phyloP scores from a whole-genome alignment of 1,284 basidiomycete species.

The Violaceomyces palustris region DNA sequence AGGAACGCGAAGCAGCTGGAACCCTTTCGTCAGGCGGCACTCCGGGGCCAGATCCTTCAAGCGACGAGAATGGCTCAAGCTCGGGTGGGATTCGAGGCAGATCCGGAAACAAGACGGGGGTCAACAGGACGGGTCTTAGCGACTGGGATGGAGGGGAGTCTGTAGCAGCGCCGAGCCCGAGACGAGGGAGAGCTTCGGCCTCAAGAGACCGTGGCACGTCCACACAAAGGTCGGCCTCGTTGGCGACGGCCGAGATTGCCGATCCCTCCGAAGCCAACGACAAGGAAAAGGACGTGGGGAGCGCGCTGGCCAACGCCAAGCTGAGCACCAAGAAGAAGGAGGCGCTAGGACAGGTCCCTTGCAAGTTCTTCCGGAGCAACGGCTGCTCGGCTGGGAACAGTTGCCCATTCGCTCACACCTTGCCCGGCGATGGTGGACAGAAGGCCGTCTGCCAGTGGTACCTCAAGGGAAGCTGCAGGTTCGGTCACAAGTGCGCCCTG shows the following conservation, averaged over 20 bases:
- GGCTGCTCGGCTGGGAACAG: constrained; percentile 80
- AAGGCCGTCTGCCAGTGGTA: constrained; percentile 94
- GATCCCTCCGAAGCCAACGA: constrained; percentile 12
- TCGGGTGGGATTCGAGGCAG: constrained; percentile 6
- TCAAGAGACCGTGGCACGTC: constrained; percentile 14
- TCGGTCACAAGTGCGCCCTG: constrained; percentile 80
- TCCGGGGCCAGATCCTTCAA: background rate
- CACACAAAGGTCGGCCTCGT: constrained; percentile 1
- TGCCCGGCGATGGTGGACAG: constrained; percentile 51
- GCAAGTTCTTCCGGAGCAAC: constrained; percentile 82
- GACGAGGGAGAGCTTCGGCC: too few relatives aligned
- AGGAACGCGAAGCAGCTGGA: constrained; percentile 17
- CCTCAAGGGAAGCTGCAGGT: constrained; percentile 84
- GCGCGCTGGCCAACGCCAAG: constrained; percentile 47
- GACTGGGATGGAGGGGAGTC: constrained; percentile 6
- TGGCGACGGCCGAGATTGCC: too few relatives aligned
- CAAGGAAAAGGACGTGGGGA: constrained; percentile 38
- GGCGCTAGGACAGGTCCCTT: constrained; percentile 91
- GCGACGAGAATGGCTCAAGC: background rate
- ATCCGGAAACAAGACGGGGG: background rate
- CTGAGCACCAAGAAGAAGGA: constrained; percentile 55
- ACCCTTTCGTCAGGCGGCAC: background rate
- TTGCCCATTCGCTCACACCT: constrained; percentile 84
- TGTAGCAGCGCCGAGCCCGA: background rate
- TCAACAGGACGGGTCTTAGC: constrained; percentile 14